A percentile compares a stretch with the other conserved stretches of the same genome.
Conservation (phyloP, 2,329 filamentous ascomycete species). For the Tolypocladium ophioglossoides region DNA sequence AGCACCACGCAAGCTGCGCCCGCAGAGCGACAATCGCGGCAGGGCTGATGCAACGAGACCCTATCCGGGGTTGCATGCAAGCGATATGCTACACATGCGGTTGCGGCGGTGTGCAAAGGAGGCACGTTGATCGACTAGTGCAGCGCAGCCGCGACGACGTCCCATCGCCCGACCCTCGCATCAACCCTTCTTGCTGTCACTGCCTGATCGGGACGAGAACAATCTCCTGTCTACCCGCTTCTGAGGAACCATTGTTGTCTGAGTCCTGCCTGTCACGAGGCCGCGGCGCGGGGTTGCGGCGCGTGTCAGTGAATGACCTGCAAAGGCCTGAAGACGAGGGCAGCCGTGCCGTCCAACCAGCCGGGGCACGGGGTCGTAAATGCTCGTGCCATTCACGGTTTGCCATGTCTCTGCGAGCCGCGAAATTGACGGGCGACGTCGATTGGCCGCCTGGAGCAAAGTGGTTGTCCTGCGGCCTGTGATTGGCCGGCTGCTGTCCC, state of each 20-base stretch:
- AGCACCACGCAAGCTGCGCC: background rate
- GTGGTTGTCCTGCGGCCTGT: slow-evolving; percentile 2
- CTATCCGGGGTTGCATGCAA: background rate
- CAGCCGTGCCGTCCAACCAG: background rate
- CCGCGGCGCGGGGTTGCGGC: background rate
- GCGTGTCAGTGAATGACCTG: background rate
- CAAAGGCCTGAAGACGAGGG: background rate
- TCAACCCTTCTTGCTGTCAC: background rate
- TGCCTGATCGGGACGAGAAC: background rate
- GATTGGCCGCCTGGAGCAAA: slow-evolving; percentile 5
- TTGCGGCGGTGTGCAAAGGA: background rate
- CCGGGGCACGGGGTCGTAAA: background rate
- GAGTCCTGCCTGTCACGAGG: background rate
- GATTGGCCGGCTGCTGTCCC: slow-evolving; percentile 3
- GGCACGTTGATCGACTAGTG: background rate
- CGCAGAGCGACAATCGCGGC: background rate
- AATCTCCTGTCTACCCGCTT: background rate
- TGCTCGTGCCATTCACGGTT: background rate
- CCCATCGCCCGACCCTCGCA: background rate
- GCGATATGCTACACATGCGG: background rate
- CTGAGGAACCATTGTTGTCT: background rate
- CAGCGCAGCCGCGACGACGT: background rate
- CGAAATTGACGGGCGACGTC: background rate
- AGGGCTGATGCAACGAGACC: background rate
- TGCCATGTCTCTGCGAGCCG: background rate